phyloP scores from a whole-genome alignment of 495 filamentous ascomycete species.

The Chlorociboria aeruginascens region DNA sequence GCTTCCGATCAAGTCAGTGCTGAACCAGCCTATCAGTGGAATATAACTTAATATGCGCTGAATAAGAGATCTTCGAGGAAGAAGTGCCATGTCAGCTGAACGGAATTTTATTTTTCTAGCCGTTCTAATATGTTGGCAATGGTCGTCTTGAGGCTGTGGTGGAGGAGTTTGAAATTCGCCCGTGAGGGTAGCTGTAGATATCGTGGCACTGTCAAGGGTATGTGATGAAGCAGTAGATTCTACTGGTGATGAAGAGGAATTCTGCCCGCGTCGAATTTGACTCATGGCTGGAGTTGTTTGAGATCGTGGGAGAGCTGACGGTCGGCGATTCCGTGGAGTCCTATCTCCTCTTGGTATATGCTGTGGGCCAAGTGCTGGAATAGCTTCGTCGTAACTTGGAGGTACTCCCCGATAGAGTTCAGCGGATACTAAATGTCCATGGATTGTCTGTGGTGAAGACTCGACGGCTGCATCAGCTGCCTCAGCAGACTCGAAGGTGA shows the following conservation, averaged over 20 bases:
- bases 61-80: constrained; percentile 46
- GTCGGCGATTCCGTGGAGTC: neutral
- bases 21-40: constrained; percentile 57
- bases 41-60: constrained; percentile 50
- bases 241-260: constrained; percentile 18
- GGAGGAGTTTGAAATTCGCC: constrained; percentile 41
- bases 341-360: neutral
- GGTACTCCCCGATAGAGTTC: constrained; percentile 64
- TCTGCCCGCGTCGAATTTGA: constrained; percentile 3
- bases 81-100: constrained; percentile 49
- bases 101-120: constrained; percentile 38
- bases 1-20: constrained; percentile 68
- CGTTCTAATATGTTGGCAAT: constrained; percentile 30
- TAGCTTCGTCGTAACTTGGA: constrained; percentile 51
- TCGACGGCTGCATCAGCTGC: constrained; percentile 67
- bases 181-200: constrained; percentile 24
- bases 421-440: constrained; percentile 65
- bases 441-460: constrained; percentile 62
- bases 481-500: constrained; percentile 75
- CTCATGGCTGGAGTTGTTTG: constrained; percentile 12
- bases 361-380: constrained; percentile 25
- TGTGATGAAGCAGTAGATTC: constrained; percentile 33
- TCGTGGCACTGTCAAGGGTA: constrained; percentile 35
- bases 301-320: constrained; percentile 18
- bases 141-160: constrained; percentile 17